These are phyloP conservation scores for Trifolium subterraneum DNA, from an alignment of 306 rosid species.

Conservation along the genomic window DNA sequence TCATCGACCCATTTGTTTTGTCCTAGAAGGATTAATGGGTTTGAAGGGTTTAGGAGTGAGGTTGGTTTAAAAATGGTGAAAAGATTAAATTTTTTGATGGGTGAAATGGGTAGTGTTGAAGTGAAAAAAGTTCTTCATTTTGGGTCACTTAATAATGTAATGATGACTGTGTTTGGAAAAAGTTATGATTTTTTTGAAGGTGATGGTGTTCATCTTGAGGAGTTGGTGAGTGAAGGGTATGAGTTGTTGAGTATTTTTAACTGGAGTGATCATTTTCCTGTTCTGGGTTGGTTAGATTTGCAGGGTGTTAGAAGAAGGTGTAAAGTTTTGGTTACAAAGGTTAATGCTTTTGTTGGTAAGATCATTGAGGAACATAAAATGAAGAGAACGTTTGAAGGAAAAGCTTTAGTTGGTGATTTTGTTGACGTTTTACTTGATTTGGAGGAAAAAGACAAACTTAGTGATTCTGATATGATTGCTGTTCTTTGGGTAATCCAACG, in stretches of 20 bases:
- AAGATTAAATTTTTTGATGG: slow-evolving; percentile 44
- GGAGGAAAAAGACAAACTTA: slow-evolving; percentile 60
- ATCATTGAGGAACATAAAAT: slow-evolving; percentile 63
- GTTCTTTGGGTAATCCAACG: slow-evolving; percentile 64
- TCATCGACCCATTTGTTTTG: slow-evolving; percentile 63
- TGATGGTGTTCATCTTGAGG: slow-evolving; percentile 54
- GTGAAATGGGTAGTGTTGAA: slow-evolving; percentile 45
- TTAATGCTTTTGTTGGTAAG: slow-evolving; percentile 66
- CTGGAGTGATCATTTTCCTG: slow-evolving; percentile 81
- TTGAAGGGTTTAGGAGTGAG: slow-evolving; percentile 44
- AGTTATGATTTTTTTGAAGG: slow-evolving; percentile 55
- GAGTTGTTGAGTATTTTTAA: slow-evolving; percentile 75
- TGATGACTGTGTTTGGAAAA: slow-evolving; percentile 76
- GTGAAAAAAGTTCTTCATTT: slow-evolving; percentile 62
- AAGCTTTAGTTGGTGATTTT: slow-evolving; percentile 49
- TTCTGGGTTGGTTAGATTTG: slow-evolving; percentile 65
- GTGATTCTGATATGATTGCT: slow-evolving; percentile 78
- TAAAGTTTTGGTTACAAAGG: slow-evolving; percentile 54
- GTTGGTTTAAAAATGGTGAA: slow-evolving; percentile 54
- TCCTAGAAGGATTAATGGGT: slow-evolving; percentile 49
- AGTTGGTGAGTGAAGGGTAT: slow-evolving; percentile 74
- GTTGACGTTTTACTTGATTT: slow-evolving; percentile 84
- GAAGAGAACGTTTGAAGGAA: slow-evolving; percentile 35
- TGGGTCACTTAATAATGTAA: slow-evolving; percentile 71
- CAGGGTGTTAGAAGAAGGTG: slow-evolving; percentile 78